Conservation (phyloP, 2,329 filamentous ascomycete species). For the Aspergillus sp. region DNA sequence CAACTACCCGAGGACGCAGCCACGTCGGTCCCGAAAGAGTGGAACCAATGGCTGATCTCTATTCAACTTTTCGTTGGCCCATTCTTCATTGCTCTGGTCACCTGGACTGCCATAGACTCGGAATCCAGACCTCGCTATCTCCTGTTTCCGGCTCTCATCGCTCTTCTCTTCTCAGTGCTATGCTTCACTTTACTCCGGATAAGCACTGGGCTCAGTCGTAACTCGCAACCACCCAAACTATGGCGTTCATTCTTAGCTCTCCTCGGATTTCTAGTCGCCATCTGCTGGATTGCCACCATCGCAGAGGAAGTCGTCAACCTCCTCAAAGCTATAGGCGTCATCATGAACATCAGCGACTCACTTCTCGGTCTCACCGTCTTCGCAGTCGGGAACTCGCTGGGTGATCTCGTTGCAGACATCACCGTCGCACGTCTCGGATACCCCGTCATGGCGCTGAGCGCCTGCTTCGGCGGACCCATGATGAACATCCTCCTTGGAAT, state of each 20-base stretch:
- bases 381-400: conserved; percentile 89
- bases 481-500: conserved; percentile 94
- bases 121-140: conserved; percentile 49
- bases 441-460: conserved; percentile 90
- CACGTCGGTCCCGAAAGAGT: conserved; percentile 45
- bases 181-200: conserved; percentile 60
- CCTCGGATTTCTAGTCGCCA: conserved; percentile 81
- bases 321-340: conserved; percentile 85
- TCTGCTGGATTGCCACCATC: conserved; percentile 94
- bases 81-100: conserved; percentile 68
- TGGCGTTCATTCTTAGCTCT: conserved; percentile 78
- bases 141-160: conserved; percentile 53
- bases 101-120: conserved; percentile 55
- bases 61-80: conserved; percentile 84
- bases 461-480: conserved; percentile 98
- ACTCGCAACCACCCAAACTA: conserved; percentile 54
- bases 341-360: conserved; percentile 87
- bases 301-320: conserved; percentile 93
- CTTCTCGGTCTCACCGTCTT: conserved; percentile 93
- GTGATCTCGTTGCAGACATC: conserved; percentile 89
- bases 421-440: conserved; percentile 90
- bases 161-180: conserved; percentile 62
- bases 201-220: conserved; percentile 51
- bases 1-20: conserved; percentile 13
- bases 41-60: conserved; percentile 87